Conservation (phyloP, 768 basidiomycete species). For the Leccinum disarticulatum region DNA sequence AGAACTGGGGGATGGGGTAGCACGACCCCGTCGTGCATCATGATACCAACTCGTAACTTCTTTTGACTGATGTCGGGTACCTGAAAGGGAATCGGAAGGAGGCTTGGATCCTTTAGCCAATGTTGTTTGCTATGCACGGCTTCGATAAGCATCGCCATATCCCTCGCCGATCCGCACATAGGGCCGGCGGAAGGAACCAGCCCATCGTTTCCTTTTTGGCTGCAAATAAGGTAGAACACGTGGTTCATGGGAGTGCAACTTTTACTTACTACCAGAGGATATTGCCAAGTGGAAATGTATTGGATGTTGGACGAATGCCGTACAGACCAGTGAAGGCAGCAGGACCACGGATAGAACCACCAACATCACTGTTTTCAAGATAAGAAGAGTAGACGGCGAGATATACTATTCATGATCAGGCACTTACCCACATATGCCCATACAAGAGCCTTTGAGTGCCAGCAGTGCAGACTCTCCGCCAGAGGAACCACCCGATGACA, state of each 20-base stretch:
- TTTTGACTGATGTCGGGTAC: constrained; percentile 27
- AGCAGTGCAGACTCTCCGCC: constrained; percentile 53
- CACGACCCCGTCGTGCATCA: constrained; percentile 38
- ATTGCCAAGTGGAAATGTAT: constrained; percentile 27
- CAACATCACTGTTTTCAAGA: constrained; percentile 25
- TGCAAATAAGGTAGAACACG: constrained; percentile 11
- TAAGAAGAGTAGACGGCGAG: not conserved
- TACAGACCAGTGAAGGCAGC: constrained; percentile 39
- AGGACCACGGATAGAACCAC: constrained; percentile 42
- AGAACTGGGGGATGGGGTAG: constrained; percentile 42
- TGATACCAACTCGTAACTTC: constrained; percentile 30
- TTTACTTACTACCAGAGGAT: constrained; percentile 21
- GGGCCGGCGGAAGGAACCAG: constrained; percentile 16
- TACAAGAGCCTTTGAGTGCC: constrained; percentile 43
- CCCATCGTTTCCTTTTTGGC: constrained; percentile 29
- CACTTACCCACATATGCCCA: constrained; percentile 43
- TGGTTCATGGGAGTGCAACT: not conserved
- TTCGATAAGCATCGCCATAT: constrained; percentile 23
- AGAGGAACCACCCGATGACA: constrained; percentile 51
- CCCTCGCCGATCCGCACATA: constrained; percentile 30
- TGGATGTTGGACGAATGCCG: constrained; percentile 39
- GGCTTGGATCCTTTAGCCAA: constrained; percentile 40
- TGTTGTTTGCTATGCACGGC: constrained; percentile 35
- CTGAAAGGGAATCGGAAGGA: constrained; percentile 30
- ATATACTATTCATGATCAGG: constrained; percentile 6